These are phyloP conservation scores for Skeletonema potamos DNA, from an alignment of 108 stramenopile genomes.

Conservation along the genomic window DNA sequence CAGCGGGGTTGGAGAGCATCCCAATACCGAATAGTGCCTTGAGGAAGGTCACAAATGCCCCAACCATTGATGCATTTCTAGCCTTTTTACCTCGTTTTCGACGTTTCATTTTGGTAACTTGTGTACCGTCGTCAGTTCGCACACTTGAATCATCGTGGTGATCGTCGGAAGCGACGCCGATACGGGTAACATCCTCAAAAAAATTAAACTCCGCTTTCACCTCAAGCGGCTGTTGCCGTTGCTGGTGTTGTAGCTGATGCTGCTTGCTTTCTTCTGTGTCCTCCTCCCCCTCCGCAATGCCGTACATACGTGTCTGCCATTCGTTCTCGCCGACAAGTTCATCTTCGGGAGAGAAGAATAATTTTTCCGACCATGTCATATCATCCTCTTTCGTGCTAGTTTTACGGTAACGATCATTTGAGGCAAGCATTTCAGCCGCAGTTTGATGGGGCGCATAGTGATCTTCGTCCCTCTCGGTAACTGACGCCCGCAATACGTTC, in stretches of 20 bases:
- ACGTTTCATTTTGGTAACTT: neutral
- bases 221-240: neutral
- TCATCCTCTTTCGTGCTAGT: neutral
- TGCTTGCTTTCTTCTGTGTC: neutral
- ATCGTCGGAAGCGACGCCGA: no score
- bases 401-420: neutral
- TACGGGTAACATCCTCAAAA: neutral
- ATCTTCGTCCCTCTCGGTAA: neutral
- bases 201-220: neutral
- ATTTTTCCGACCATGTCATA: neutral
- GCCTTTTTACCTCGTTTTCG: slow-evolving; percentile 31
- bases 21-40: slow-evolving; percentile 49
- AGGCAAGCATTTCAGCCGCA: neutral
- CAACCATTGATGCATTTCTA: slow-evolving; percentile 33
- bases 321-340: neutral
- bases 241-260: neutral
- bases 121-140: neutral
- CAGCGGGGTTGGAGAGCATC: slow-evolving; percentile 46
- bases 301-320: neutral
- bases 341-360: neutral
- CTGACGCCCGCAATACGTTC: neutral
- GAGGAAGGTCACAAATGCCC: slow-evolving; percentile 48
- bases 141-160: neutral
- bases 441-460: neutral
- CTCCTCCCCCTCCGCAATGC: neutral